Percentiles rank a stretch among this genome's conserved stretches.
Conservation (phyloP, 345 rosid species). For the Rubroshorea leprosula region DNA sequence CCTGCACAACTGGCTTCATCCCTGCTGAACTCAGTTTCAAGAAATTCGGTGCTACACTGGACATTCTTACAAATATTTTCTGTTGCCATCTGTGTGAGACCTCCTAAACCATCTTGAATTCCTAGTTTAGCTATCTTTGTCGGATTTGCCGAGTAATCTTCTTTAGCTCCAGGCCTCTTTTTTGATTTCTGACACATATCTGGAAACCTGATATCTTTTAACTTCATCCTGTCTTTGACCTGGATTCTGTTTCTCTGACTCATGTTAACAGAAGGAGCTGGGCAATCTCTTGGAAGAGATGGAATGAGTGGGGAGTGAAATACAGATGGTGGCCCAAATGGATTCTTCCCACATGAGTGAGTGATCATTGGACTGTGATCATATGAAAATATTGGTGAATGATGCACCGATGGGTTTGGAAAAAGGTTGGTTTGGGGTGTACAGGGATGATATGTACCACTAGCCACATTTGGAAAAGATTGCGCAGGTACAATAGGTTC, state of each 20-base stretch:
- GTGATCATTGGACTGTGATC: conserved; percentile 13
- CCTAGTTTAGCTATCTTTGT: conserved; percentile 29
- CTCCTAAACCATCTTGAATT: conserved; percentile 21
- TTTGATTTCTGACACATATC: conserved; percentile 22
- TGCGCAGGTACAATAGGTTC: conserved; percentile 16
- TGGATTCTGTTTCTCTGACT: conserved; percentile 23
- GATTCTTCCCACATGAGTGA: conserved; percentile 20
- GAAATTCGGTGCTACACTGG: conserved; percentile 4
- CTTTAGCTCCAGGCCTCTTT: conserved; percentile 29
- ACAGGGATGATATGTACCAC: conserved; percentile 14
- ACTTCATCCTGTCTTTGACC: conserved; percentile 20
- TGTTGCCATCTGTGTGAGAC: conserved; percentile 15
- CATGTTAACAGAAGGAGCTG: conserved; percentile 20
- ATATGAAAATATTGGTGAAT: conserved; percentile 10
- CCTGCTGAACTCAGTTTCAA: conserved; percentile 13
- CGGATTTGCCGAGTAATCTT: conserved; percentile 19
- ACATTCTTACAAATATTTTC: conserved; percentile 10
- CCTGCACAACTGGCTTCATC: conserved; percentile 13
- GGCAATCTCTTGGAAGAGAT: conserved; percentile 19
- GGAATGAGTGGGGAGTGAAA: conserved; percentile 22
- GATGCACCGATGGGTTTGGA: conserved; percentile 12
- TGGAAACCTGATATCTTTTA: conserved; percentile 18
- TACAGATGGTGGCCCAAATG: conserved; percentile 21
- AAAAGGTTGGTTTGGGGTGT: conserved; percentile 17
- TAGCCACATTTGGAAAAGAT: conserved; percentile 18